Base-by-base conservation (phyloP, 2,329 filamentous ascomycete species). In the Colletotrichum camelliae region DNA sequence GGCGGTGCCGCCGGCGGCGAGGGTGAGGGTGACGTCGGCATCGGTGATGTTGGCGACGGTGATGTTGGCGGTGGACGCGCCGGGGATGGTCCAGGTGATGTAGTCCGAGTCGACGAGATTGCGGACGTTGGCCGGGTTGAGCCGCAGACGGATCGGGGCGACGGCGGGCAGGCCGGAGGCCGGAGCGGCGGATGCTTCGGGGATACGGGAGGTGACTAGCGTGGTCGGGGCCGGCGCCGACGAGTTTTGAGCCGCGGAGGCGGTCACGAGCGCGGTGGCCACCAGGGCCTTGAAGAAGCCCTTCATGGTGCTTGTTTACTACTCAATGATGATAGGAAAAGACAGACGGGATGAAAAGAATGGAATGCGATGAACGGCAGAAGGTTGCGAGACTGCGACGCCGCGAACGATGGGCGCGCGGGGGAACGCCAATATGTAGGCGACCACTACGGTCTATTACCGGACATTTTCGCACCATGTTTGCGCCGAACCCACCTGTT, bases 101-200 rank as follows among this genome's bases (percentile, higher is more conserved):
- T 70, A 78, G 58, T 78, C 77, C 9, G 72, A 18, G 27, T 78
- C 77, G 10, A 58, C 64, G 21, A 76, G 67, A 37, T 75, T 55
- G 8, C 75, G 75, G 39, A 78, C 67, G 58, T 76, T 77, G 58
- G 61, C 66, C 27, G 77, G 77, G 55, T 78, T 78, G 24, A 78
- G 72, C 3, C 66, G 60, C 15, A 78, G 69, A 27, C 75, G 76
- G 58, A 75, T 75, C 4, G 68, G 72, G 16, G 77, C 72, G 21
- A 35, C 57, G 48, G 57, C 57, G 18, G 73, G 69, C 6, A 71
- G 13, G 7, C 18, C 48, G 13, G 72, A 16, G 18, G 9, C 55
- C 15, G 72, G 71, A 12, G 37, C n/a, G 6, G 48, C 70, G n/a
- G 70, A 67, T n/a, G 69, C 33, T 33, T 66, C 69, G 43, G 62